Percentiles rank a stretch among this genome's conserved stretches.
Conservation (phyloP, 768 basidiomycete genomes). For the Neoboletus subvelutipes region DNA sequence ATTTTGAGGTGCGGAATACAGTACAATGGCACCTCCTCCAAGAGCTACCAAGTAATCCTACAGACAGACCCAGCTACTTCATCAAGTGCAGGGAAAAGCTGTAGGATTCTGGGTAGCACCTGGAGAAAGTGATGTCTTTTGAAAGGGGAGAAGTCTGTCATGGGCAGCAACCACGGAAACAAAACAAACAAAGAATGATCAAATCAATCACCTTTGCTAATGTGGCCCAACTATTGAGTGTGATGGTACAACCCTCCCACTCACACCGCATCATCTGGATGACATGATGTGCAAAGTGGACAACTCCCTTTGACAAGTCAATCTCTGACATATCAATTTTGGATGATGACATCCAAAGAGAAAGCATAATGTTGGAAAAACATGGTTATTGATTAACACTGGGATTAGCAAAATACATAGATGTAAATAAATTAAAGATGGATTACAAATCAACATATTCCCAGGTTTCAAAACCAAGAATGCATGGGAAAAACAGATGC, state of each 20-base stretch:
- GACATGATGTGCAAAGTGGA: slow-evolving; percentile 22
- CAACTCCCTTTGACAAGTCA: slow-evolving; percentile 22
- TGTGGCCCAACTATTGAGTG: slow-evolving; percentile 30
- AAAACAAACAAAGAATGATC: slow-evolving; percentile 1
- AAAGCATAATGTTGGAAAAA: background rate
- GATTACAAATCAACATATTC: background rate
- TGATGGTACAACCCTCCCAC: slow-evolving; percentile 27
- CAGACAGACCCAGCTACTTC: slow-evolving; percentile 13
- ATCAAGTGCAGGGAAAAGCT: slow-evolving; percentile 12
- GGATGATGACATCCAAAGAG: slow-evolving; percentile 8
- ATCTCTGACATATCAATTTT: slow-evolving; percentile 16
- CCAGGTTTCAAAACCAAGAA: too few relatives aligned
- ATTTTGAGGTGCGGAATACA: background rate
- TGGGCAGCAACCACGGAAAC: slow-evolving; percentile 5
- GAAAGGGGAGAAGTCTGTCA: background rate
- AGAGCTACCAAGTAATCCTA: slow-evolving; percentile 22
- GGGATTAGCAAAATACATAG: background rate
- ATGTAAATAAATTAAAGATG: slow-evolving; percentile 11
- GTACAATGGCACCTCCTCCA: slow-evolving; percentile 9
- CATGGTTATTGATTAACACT: background rate
- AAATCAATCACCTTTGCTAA: slow-evolving; percentile 30
- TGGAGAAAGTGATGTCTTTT: background rate
- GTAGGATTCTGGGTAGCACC: slow-evolving; percentile 11
- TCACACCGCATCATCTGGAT: slow-evolving; percentile 31
- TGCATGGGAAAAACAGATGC: too few relatives aligned